A percentile compares a stretch with the other conserved stretches of the same genome.
These are phyloP conservation scores for Silene noctiflora DNA, from an alignment of 179 eudicot genomes.

Conservation along the genomic window DNA sequence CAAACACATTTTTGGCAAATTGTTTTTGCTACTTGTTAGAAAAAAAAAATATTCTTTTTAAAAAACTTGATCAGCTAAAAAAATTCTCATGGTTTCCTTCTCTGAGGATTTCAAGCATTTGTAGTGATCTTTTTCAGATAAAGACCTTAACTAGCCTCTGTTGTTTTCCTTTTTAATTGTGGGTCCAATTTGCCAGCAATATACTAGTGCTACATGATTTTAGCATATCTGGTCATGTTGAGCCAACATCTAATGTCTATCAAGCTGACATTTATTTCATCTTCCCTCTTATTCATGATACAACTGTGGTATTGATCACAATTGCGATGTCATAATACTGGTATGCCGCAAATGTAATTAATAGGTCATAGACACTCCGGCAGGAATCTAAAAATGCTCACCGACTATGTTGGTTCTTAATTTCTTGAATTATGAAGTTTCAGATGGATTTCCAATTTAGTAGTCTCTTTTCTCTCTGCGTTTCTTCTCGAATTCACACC, in stretches of 20 bases:
- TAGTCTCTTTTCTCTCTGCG: too few relatives aligned
- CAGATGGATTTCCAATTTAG: too few relatives aligned
- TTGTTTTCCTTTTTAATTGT: background rate
- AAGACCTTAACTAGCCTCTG: background rate
- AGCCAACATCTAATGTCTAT: background rate
- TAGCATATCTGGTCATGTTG: background rate
- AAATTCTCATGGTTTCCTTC: background rate
- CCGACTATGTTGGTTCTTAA: too few relatives aligned
- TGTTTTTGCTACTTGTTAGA: slow-evolving; percentile 1
- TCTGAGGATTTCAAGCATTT: background rate
- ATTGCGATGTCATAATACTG: too few relatives aligned
- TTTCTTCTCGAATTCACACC: too few relatives aligned
- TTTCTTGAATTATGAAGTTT: too few relatives aligned
- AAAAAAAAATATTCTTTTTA: background rate
- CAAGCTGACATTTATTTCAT: background rate
- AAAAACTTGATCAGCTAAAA: background rate
- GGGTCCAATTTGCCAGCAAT: background rate
- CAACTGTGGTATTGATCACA: too few relatives aligned
- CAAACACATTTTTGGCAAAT: background rate
- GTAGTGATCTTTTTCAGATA: background rate
- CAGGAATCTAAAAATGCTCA: too few relatives aligned
- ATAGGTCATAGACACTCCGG: too few relatives aligned
- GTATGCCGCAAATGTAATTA: too few relatives aligned
- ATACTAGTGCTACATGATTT: background rate
- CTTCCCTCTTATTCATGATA: too few relatives aligned